Evolutionary conservation across 1,139 yeast species (phyloP).

Genomic region (Scheffersomyces illinoinensis): DNA sequence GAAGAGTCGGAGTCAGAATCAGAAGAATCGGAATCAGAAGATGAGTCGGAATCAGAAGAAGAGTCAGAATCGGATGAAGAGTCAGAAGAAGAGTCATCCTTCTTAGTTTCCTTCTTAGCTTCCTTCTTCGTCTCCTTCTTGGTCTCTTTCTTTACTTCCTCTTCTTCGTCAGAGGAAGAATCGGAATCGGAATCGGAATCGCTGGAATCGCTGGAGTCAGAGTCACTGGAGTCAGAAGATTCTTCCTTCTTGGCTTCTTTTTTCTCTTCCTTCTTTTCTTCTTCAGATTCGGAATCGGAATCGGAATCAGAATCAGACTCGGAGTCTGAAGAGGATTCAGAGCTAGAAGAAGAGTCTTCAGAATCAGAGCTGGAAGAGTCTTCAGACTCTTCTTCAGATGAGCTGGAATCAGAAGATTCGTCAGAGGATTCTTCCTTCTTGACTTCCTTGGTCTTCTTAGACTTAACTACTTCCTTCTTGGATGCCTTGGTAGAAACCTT

Average conservation of each 20-base stretch:
- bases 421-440: constrained; percentile 17
- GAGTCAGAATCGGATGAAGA: constrained; percentile 8
- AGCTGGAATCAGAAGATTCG: constrained; percentile 15
- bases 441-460: constrained; percentile 26
- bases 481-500: constrained; percentile 25
- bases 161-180: constrained; percentile 20
- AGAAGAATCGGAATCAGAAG: constrained; percentile 10
- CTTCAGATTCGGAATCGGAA: constrained; percentile 28
- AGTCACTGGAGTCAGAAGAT: constrained; percentile 15
- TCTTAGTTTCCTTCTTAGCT: constrained; percentile 6
- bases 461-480: constrained; percentile 28
- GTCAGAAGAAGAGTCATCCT: constrained; percentile 7
- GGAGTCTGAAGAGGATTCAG: constrained; percentile 22
- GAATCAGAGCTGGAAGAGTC: constrained; percentile 25
- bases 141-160: constrained; percentile 18
- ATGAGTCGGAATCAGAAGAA: constrained; percentile 10
- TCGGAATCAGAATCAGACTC: constrained; percentile 18
- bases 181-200: constrained; percentile 22
- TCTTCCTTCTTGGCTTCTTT: constrained; percentile 12
- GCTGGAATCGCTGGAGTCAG: constrained; percentile 17
- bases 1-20: constrained; percentile 28
- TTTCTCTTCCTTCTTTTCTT: constrained; percentile 28
- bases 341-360: constrained; percentile 11
- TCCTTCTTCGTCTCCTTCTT: constrained; percentile 11
- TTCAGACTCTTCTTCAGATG: constrained; percentile 5